Evolutionary conservation across 2,329 filamentous ascomycete genomes (phyloP).

Genomic region (Penicillium sp.): DNA sequence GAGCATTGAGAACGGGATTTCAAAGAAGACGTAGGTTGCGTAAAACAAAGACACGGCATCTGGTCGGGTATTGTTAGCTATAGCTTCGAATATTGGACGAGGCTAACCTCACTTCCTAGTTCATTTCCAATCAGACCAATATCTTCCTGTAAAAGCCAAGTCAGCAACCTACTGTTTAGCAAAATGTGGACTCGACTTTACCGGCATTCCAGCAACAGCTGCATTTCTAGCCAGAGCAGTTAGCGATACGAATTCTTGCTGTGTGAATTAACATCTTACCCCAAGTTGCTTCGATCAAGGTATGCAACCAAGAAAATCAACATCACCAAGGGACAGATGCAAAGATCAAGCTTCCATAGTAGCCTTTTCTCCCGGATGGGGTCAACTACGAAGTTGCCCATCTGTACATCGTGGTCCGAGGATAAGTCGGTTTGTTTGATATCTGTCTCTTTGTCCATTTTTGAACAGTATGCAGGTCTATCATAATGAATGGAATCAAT

Average conservation of each 20-base stretch:
- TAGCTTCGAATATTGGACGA: conserved; percentile 16
- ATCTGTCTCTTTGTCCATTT: conserved; percentile 8
- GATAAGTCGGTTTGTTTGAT: conserved; percentile 5
- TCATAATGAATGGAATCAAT: neutral
- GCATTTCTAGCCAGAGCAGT: conserved; percentile 6
- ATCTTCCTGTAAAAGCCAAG: conserved; percentile 13
- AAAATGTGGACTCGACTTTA: neutral
- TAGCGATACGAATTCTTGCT: neutral
- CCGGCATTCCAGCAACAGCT: conserved; percentile 13
- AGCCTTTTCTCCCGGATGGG: conserved; percentile 38
- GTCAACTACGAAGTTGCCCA: conserved; percentile 29
- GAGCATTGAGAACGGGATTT: conserved; percentile 40
- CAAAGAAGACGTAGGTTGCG: conserved; percentile 43
- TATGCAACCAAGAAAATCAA: conserved; percentile 49
- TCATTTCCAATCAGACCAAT: conserved; percentile 35
- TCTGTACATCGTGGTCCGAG: conserved; percentile 11
- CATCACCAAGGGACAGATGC: conserved; percentile 47
- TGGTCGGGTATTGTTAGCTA: conserved; percentile 9
- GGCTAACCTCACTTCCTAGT: conserved; percentile 26
- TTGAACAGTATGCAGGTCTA: neutral
- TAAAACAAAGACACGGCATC: conserved; percentile 45
- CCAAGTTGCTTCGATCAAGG: conserved; percentile 50
- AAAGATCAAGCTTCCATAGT: conserved; percentile 42
- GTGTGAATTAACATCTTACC: conserved; percentile 28
- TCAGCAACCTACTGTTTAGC: neutral